Evolutionary conservation across 129 eudicot genomes (phyloP), one percentile per base, ranked within the genome.

Genomic region (Escallonia herrerae): DNA sequence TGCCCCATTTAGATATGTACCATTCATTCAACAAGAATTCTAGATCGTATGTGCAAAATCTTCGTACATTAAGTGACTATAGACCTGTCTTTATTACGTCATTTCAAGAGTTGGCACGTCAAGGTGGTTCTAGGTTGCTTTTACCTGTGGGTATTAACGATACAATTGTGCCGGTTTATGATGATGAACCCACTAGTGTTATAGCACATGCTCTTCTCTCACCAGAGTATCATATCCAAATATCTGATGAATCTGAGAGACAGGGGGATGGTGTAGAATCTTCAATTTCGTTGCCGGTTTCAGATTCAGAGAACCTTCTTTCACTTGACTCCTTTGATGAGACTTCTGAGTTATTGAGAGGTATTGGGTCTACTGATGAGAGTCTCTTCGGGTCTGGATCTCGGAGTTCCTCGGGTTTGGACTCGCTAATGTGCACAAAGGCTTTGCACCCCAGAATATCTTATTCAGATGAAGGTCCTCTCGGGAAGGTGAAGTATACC

Each of bases 161-260:
- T 48, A 77, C 58, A 53, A 62, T 80, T 43, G 60, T 83, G 40
- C 85, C 90, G 10, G 79, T 83, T 50, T 83, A 69, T 77, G 90
- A 83, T 52, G 90, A 83, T 70, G 90, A 83, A 68, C 90, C 90
- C 4, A 80, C 90, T 44, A 83, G 90, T 48, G 56, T 80, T 37
- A 80, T 83, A 57, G 57, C 90, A 11, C 80, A 83, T 77, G 68
- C 81, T 14, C 86, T 83, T 41, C 67, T 68, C 41, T 83, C 90
- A 38, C 90, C 83, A 10, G 80, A 76, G 33, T 83, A 80, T 52
- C 79, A 58, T 13, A 58, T 39, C 52, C 74, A 73, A 65, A 62
- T 83, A 62, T 68, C 78, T 2, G 77, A 73, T 51, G 82, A 76
- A 40, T 57, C 74, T 10, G 82, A 72, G 12, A 69, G 59, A 44